Evolutionary conservation across 768 basidiomycete genomes (phyloP).

Genomic region (Zangia roseola): DNA sequence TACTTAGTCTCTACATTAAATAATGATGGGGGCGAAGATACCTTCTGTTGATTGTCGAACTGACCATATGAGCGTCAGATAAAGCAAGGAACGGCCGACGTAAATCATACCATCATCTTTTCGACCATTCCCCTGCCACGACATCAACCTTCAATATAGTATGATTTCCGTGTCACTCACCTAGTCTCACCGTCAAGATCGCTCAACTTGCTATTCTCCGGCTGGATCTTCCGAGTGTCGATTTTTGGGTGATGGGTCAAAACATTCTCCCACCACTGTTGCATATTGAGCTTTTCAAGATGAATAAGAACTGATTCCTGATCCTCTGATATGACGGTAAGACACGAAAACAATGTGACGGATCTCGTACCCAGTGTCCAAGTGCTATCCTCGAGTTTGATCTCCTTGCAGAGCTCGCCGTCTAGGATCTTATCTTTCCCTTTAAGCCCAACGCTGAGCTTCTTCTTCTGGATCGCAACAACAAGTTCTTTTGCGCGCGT

Average conservation of each 20-base stretch:
- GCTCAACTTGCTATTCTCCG: constrained; percentile 91
- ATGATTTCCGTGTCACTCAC: constrained; percentile 37
- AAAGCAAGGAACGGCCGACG: not conserved
- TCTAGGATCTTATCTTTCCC: constrained; percentile 80
- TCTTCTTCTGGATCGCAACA: constrained; percentile 78
- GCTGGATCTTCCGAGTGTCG: constrained; percentile 94
- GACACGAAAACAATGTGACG: not conserved
- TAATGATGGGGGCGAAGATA: constrained; percentile 12
- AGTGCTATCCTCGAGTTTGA: constrained; percentile 95
- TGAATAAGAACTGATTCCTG: constrained; percentile 69
- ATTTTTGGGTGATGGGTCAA: constrained; percentile 94
- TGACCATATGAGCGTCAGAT: constrained; percentile 14
- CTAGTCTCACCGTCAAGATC: constrained; percentile 96
- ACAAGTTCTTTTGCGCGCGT: constrained; percentile 76
- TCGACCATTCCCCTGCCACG: constrained; percentile 87
- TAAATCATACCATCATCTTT: constrained; percentile 94
- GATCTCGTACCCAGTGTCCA: constrained; percentile 82
- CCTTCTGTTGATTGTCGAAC: constrained; percentile 47
- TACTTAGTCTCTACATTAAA: not conserved
- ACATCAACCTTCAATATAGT: constrained; percentile 9
- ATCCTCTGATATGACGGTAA: constrained; percentile 59
- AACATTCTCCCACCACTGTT: constrained; percentile 98
- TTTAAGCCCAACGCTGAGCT: constrained; percentile 81
- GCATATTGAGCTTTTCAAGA: constrained; percentile 82
- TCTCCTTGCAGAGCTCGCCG: constrained; percentile 91